Conservation (phyloP, 2,329 filamentous ascomycete species). For the Colletotrichum cereale region DNA sequence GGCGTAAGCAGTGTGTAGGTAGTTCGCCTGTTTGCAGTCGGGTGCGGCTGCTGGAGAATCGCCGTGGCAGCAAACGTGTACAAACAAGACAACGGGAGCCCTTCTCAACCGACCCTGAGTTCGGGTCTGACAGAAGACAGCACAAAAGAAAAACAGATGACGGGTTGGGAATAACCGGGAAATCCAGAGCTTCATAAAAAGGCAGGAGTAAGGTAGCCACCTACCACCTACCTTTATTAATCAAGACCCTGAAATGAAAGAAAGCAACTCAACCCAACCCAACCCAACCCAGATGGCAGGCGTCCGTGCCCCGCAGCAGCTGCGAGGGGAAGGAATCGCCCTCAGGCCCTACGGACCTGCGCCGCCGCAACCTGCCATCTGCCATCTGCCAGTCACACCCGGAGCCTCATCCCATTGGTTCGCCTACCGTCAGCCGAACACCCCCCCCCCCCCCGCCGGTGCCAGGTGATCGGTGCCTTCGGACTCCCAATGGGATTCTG, state of each 20-base stretch:
- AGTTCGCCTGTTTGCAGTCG: not conserved
- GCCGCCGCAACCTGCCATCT: not conserved
- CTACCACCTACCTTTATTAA: too few relatives aligned
- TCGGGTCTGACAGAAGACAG: not conserved
- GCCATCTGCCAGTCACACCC: not conserved
- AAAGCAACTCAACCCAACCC: not conserved
- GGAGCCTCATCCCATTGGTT: slow-evolving; percentile 20
- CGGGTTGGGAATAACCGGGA: not conserved
- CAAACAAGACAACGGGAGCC: too few relatives aligned
- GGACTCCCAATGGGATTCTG: slow-evolving; percentile 1
- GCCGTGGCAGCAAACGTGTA: not conserved
- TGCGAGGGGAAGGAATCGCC: not conserved
- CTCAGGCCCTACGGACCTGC: slow-evolving; percentile 2
- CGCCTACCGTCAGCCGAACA: slow-evolving; percentile 20
- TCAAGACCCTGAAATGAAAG: slow-evolving; percentile 11
- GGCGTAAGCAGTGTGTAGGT: not conserved
- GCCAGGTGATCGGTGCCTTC: not conserved
- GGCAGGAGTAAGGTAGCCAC: not conserved
- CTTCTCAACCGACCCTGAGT: not conserved
- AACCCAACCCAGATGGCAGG: not conserved
- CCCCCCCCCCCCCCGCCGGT: not conserved
- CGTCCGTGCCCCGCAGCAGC: slow-evolving; percentile 16
- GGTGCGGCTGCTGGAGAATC: not conserved
- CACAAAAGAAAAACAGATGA: not conserved
- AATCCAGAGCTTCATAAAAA: not conserved